phyloP scores from a whole-genome alignment of 495 filamentous ascomycete species.

The Astrocystis sublimbata region DNA sequence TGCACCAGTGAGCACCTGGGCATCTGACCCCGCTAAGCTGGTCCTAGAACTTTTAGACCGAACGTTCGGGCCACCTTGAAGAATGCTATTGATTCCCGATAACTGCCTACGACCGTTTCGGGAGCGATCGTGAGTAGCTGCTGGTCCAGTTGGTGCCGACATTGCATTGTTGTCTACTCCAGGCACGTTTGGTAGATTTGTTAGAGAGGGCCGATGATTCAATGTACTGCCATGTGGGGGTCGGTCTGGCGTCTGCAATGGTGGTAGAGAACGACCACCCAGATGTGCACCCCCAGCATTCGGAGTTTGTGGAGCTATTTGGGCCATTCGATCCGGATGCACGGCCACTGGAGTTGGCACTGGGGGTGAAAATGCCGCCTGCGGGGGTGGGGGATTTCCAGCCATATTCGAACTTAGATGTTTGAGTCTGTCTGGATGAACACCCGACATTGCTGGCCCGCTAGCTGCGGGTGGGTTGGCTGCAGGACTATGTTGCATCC shows the following conservation, averaged over 20 bases:
- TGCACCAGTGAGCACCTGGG: constrained; percentile 49
- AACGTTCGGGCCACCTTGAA: constrained; percentile 41
- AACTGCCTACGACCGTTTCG: constrained; percentile 49
- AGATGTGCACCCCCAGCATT: constrained; percentile 23
- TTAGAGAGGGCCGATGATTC: constrained; percentile 35
- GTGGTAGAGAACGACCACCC: constrained; percentile 29
- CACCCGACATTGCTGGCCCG: constrained; percentile 27
- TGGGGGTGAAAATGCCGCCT: constrained; percentile 27
- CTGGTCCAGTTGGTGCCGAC: constrained; percentile 50
- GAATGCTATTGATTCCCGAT: constrained; percentile 53
- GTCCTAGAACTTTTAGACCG: constrained; percentile 42
- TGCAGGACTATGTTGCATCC: constrained; percentile 34
- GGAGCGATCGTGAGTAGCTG: constrained; percentile 46
- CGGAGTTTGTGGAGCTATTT: constrained; percentile 29
- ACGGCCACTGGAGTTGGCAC: constrained; percentile 34
- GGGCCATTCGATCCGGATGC: constrained; percentile 54
- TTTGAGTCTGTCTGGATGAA: constrained; percentile 49
- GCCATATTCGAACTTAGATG: constrained; percentile 33
- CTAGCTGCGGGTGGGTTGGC: constrained; percentile 26
- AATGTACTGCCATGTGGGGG: constrained; percentile 18
- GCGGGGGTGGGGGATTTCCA: constrained; percentile 21
- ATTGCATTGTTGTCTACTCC: constrained; percentile 35
- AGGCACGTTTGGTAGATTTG: constrained; percentile 22
- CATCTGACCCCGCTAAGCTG: constrained; percentile 47
- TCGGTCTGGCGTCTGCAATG: constrained; percentile 32